A percentile compares a stretch with the other conserved stretches of the same genome.
These are phyloP conservation scores for Psilocybe sp. DNA, from an alignment of 768 basidiomycete genomes.

Conservation along the genomic window DNA sequence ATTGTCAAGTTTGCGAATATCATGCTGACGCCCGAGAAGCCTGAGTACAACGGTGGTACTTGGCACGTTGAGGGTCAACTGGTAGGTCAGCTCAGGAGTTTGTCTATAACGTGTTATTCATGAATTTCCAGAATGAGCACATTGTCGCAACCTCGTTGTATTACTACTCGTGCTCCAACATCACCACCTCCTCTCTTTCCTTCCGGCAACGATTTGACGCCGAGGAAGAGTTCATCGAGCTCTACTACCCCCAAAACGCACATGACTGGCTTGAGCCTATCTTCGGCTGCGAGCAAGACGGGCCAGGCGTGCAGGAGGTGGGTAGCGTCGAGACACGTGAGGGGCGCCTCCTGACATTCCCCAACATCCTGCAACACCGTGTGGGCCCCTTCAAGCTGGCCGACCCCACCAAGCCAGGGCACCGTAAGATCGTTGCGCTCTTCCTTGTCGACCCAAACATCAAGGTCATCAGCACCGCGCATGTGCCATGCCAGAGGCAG, in stretches of 20 bases:
- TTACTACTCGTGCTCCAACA: constrained; percentile 25
- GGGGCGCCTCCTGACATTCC: constrained; percentile 37
- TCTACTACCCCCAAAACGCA: constrained; percentile 21
- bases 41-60: constrained; percentile 21
- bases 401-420: constrained; percentile 36
- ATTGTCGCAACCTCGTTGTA: constrained; percentile 29
- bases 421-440: constrained; percentile 41
- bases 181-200: constrained; percentile 18
- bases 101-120: neutral
- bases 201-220: constrained; percentile 19
- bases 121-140: constrained; percentile 26
- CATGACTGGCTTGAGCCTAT: constrained; percentile 26
- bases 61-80: constrained; percentile 32
- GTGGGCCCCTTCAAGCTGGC: constrained; percentile 34
- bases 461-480: constrained; percentile 24
- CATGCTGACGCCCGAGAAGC: constrained; percentile 27
- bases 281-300: constrained; percentile 23
- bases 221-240: neutral
- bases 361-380: constrained; percentile 39
- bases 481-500: constrained; percentile 28
- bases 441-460: constrained; percentile 38
- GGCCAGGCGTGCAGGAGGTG: constrained; percentile 23
- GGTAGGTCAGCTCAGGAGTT: constrained; percentile 3
- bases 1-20: constrained; percentile 28
- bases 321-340: constrained; percentile 32